These are phyloP conservation scores for Pseudocercospora eumusae DNA, from an alignment of 2,329 filamentous ascomycete species.

Conservation along the genomic window DNA sequence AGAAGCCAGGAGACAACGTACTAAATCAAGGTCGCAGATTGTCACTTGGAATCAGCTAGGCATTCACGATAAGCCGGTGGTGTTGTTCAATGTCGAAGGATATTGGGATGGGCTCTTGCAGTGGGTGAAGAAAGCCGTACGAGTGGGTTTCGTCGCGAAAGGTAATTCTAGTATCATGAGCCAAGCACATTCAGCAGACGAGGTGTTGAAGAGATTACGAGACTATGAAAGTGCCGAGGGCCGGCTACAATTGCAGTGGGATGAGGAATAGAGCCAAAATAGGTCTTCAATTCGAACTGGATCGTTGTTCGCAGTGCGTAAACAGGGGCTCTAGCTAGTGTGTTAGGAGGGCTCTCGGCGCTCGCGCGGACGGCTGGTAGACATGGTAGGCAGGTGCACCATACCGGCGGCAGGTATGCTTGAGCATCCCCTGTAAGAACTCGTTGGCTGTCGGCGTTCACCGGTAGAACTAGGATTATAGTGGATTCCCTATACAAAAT, in stretches of 20 bases:
- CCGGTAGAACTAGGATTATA: no score
- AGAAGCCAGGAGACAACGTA: neutral
- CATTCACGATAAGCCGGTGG: conserved; percentile 78
- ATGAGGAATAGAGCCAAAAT: conserved; percentile 31
- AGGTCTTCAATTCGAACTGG: no score
- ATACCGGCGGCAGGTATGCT: no score
- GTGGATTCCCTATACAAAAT: no score
- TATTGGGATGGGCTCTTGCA: conserved; percentile 86
- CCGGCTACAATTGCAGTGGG: conserved; percentile 81
- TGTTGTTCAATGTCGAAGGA: conserved; percentile 81
- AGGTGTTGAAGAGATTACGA: conserved; percentile 68
- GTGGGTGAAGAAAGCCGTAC: conserved; percentile 76
- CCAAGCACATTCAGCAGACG: conserved; percentile 69
- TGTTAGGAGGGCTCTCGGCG: no score
- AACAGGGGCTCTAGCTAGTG: no score
- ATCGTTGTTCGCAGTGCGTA: no score
- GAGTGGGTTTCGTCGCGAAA: conserved; percentile 72
- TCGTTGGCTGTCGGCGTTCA: no score
- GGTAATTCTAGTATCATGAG: conserved; percentile 75
- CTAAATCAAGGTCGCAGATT: conserved; percentile 10
- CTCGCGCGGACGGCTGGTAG: no score
- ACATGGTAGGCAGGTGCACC: no score
- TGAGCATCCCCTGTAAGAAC: no score
- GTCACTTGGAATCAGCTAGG: conserved; percentile 92
- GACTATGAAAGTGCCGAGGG: conserved; percentile 75